phyloP scores from a whole-genome alignment of 768 basidiomycete species.

The Termitomyces sp. region DNA sequence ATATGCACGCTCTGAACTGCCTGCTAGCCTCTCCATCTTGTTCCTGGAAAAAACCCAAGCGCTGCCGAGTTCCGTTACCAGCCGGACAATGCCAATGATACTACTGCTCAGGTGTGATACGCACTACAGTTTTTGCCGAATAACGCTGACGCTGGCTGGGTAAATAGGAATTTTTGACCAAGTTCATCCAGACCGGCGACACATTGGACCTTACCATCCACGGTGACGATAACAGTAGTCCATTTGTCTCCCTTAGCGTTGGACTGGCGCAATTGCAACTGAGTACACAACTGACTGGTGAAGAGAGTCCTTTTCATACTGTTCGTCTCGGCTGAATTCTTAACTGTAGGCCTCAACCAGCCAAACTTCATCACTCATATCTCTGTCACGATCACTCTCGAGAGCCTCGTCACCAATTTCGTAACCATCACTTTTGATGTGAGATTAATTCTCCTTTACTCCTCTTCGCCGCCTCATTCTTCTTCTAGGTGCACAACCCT shows the following conservation, averaged over 20 bases:
- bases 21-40: constrained; percentile 45
- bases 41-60: constrained; percentile 50
- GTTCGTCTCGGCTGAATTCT: not conserved
- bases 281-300: constrained; percentile 44
- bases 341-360: constrained; percentile 38
- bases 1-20: not conserved
- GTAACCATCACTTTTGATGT: constrained; percentile 57
- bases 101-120: constrained; percentile 43
- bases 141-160: not conserved
- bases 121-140: not conserved
- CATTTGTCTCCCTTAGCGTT: constrained; percentile 52
- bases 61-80: constrained; percentile 63
- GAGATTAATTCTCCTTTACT: constrained; percentile 14
- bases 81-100: constrained; percentile 61
- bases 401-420: constrained; percentile 41
- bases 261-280: constrained; percentile 52
- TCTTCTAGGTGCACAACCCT: constrained; percentile 45
- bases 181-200: constrained; percentile 51
- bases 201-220: constrained; percentile 46
- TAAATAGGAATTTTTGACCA: constrained; percentile 46
- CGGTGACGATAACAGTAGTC: constrained; percentile 56
- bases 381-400: constrained; percentile 46
- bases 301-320: not conserved
- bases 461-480: not conserved
- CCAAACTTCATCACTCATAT: constrained; percentile 55